Evolutionary conservation across 345 rosid genomes (phyloP).

Genomic region (Hirschfeldia incana): DNA sequence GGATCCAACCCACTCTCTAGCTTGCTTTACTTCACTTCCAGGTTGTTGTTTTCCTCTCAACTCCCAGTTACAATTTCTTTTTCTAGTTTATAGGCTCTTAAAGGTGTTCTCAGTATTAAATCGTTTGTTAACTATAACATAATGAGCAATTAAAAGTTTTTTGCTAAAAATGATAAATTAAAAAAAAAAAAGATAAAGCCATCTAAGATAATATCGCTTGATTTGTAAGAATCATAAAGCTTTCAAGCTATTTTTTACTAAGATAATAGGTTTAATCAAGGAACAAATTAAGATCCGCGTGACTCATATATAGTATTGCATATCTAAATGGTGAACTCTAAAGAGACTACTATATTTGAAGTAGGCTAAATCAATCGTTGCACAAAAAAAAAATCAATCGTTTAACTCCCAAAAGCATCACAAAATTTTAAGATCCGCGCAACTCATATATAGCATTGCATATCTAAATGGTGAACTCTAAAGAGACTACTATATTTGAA

Average conservation of each 20-base stretch:
- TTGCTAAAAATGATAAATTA: neutral
- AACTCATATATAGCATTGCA: constrained; percentile 2
- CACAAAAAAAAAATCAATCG: too few species aligned
- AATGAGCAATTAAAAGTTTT: neutral
- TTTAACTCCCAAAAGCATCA: neutral
- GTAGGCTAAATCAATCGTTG: neutral
- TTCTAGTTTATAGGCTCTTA: constrained; percentile 1
- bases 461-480: constrained; percentile 7
- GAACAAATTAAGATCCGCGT: neutral
- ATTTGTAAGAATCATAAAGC: constrained; percentile 21
- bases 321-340: constrained; percentile 7
- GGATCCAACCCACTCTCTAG: constrained; percentile 34
- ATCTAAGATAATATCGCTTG: constrained; percentile 4
- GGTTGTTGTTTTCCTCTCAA: constrained; percentile 34
- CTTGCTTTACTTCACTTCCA: constrained; percentile 41
- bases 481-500: constrained; percentile 1
- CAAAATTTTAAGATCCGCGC: neutral
- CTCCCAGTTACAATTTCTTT: neutral
- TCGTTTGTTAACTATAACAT: constrained; percentile 1
- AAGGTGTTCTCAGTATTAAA: neutral
- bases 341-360: constrained; percentile 1
- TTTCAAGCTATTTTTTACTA: neutral
- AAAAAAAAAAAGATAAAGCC: neutral
- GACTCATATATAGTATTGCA: constrained; percentile 2
- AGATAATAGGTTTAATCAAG: constrained; percentile 20